A percentile compares a stretch with the other conserved stretches of the same genome.
Conservation (phyloP, 1,139 yeast genomes). For the Scheffersomyces lignicola region DNA sequence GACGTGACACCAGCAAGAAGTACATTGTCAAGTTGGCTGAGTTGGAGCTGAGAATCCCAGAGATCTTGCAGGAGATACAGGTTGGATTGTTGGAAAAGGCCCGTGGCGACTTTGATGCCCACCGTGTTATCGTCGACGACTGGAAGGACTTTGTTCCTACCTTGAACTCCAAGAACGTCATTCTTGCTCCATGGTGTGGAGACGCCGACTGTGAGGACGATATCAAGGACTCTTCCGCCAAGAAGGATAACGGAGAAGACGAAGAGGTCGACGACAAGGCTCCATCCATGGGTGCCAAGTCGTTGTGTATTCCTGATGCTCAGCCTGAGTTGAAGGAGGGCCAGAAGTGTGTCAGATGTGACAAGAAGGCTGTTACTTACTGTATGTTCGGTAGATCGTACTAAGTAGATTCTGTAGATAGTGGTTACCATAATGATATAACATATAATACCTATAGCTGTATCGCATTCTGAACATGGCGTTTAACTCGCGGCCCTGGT, state of each 20-base stretch:
- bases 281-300: constrained; percentile 99
- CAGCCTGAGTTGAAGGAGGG: constrained; percentile 80
- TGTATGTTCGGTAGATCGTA: constrained; percentile 97
- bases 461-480: constrained; percentile 1
- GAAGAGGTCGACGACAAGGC: constrained; percentile 93
- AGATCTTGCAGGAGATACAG: constrained; percentile 80
- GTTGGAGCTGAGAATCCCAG: constrained; percentile 67
- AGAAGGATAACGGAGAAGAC: constrained; percentile 76
- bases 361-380: constrained; percentile 68
- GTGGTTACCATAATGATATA: constrained; percentile 2
- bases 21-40: constrained; percentile 62
- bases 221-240: constrained; percentile 90
- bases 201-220: constrained; percentile 92
- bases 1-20: constrained; percentile 89
- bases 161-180: constrained; percentile 86
- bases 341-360: constrained; percentile 88
- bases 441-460: background rate
- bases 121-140: constrained; percentile 74
- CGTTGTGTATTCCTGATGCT: constrained; percentile 92
- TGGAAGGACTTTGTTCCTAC: constrained; percentile 95
- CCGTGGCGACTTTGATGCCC: constrained; percentile 77
- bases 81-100: constrained; percentile 73
- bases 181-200: constrained; percentile 98
- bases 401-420: constrained; percentile 30
- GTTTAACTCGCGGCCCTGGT: background rate